Evolutionary conservation across 768 basidiomycete species (phyloP).

Genomic region (Mycena belliarum): DNA sequence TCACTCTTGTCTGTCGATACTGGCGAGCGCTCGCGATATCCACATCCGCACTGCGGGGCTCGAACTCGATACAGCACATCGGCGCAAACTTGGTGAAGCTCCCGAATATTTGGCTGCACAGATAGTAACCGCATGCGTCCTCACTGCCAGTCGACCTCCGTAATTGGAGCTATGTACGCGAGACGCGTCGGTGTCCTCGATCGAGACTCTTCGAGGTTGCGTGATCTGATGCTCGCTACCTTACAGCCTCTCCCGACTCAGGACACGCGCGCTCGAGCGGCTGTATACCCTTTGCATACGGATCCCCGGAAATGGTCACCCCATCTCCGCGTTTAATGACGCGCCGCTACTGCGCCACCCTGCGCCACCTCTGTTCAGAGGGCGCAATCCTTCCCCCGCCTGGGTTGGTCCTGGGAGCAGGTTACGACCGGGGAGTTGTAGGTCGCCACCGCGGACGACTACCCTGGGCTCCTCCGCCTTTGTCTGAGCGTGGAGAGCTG

Average conservation of each 20-base stretch:
- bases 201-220: not conserved
- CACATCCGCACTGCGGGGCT: constrained; percentile 4
- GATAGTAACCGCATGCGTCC: constrained; percentile 4
- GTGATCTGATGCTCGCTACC: constrained; percentile 5
- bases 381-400: constrained; percentile 8
- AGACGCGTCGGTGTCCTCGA: not conserved
- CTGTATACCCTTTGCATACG: constrained; percentile 6
- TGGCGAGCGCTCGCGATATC: constrained; percentile 10
- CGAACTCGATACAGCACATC: constrained; percentile 9
- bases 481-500: not conserved
- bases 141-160: not conserved
- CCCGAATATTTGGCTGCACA: constrained; percentile 6
- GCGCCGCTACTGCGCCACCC: constrained; percentile 1
- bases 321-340: constrained; percentile 8
- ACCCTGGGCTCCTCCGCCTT: constrained; percentile 3
- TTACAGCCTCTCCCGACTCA: constrained; percentile 4
- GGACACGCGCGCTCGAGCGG: not conserved
- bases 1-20: constrained; percentile 9
- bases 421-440: constrained; percentile 4
- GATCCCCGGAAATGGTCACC: constrained; percentile 9
- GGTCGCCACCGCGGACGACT: constrained; percentile 7
- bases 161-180: constrained; percentile 5
- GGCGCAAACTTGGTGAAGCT: constrained; percentile 10
- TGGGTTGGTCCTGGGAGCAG: constrained; percentile 9
- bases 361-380: constrained; percentile 4